Conservation (phyloP, 805 yeast genomes). For the Saturnispora hagleri region DNA sequence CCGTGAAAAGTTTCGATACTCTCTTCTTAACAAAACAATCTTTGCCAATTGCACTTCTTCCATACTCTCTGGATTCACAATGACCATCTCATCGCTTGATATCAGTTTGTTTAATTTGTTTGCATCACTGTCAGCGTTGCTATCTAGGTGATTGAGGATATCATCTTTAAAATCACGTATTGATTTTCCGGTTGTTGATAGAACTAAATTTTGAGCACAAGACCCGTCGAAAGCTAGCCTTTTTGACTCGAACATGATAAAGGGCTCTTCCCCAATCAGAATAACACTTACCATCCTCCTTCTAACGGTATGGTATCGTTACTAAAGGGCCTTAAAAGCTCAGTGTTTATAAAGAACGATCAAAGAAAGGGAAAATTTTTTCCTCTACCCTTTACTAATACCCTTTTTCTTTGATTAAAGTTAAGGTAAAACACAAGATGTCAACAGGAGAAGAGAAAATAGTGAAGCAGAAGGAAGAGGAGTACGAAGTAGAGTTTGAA, state of each 20-base stretch:
- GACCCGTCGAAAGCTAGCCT: neutral
- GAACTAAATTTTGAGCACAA: neutral
- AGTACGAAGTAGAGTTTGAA: neutral
- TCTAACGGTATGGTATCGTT: neutral
- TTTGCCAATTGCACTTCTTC: neutral
- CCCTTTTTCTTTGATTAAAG: neutral
- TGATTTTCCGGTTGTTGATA: neutral
- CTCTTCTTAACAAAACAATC: neutral
- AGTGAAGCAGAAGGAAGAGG: neutral
- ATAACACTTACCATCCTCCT: neutral
- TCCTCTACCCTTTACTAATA: neutral
- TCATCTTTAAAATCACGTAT: neutral
- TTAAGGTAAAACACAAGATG: neutral
- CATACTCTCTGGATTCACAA: neutral
- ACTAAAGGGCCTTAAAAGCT: neutral
- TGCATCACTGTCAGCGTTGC: neutral
- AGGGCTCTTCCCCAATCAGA: neutral
- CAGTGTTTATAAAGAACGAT: neutral
- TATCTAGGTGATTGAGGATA: neutral
- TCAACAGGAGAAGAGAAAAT: neutral
- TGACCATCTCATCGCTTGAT: neutral
- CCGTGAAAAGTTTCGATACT: neutral
- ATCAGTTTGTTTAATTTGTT: neutral
- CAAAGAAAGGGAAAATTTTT: neutral
- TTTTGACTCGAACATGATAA: neutral